A percentile compares a stretch with the other conserved stretches of the same genome.
phyloP scores from a whole-genome alignment of 1,139 yeast genomes.

The Diutina sp. region DNA sequence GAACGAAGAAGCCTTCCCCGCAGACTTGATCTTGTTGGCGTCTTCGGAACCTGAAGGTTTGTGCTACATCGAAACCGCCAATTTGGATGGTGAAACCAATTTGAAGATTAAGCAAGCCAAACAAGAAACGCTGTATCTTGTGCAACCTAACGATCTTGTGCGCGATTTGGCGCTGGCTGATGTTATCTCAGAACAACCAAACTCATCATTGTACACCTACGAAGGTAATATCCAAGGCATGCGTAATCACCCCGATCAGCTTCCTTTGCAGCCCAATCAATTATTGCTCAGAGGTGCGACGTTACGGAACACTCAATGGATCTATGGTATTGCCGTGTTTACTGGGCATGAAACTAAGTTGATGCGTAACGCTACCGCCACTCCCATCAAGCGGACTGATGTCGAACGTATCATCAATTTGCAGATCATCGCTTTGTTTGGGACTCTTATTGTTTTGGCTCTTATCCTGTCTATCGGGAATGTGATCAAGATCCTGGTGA shows the following conservation, averaged over 20 bases:
- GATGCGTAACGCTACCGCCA: conserved; percentile 97
- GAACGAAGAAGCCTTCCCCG: conserved; percentile 90
- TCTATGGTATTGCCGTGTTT: conserved; percentile 84
- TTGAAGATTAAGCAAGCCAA: conserved; percentile 85
- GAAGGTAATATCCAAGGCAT: conserved; percentile 69
- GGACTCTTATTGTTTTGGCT: conserved; percentile 62
- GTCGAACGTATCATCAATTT: conserved; percentile 91
- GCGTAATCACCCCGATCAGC: conserved; percentile 32
- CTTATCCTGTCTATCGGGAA: conserved; percentile 81
- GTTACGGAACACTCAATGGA: conserved; percentile 88
- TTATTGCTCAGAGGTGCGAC: conserved; percentile 90
- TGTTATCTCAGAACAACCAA: conserved; percentile 81
- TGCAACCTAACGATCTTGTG: conserved; percentile 52
- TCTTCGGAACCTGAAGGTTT: conserved; percentile 98
- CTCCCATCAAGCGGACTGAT: conserved; percentile 94
- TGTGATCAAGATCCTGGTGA: conserved; percentile 55
- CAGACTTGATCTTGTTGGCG: conserved; percentile 72
- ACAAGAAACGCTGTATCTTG: conserved; percentile 62
- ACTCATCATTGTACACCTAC: conserved; percentile 85
- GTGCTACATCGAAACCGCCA: conserved; percentile 95
- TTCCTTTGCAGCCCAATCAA: conserved; percentile 81
- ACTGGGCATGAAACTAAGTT: conserved; percentile 98
- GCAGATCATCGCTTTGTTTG: conserved; percentile 81
- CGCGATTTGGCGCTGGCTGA: conserved; percentile 20
- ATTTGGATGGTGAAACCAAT: conserved; percentile 95